Evolutionary conservation across 768 basidiomycete species (phyloP).

Genomic region (Asterophora lycoperdoides): DNA sequence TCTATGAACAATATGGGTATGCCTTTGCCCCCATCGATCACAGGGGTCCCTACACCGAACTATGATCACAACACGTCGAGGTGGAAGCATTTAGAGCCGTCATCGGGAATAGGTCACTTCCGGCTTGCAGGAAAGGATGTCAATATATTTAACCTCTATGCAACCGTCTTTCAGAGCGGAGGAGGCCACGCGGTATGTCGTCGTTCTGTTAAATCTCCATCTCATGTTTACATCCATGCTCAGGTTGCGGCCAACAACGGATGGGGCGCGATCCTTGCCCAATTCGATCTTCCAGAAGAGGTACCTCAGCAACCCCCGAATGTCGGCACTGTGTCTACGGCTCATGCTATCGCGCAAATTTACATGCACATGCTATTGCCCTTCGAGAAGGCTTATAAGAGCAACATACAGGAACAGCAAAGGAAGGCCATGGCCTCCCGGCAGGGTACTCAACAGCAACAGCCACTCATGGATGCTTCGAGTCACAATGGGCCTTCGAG

Average conservation of each 20-base stretch:
- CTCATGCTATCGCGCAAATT: slow-evolving; percentile 49
- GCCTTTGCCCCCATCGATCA: slow-evolving; percentile 76
- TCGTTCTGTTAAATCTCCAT: slow-evolving; percentile 9
- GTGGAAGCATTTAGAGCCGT: slow-evolving; percentile 65
- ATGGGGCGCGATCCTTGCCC: slow-evolving; percentile 52
- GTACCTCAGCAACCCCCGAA: slow-evolving; percentile 39
- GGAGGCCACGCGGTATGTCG: slow-evolving; percentile 56
- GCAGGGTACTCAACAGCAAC: slow-evolving; percentile 27
- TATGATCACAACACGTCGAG: slow-evolving; percentile 62
- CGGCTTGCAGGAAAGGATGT: slow-evolving; percentile 71
- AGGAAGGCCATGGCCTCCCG: slow-evolving; percentile 47
- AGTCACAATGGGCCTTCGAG: slow-evolving; percentile 10
- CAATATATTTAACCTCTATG: slow-evolving; percentile 74
- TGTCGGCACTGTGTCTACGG: slow-evolving; percentile 45
- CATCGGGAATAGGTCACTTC: slow-evolving; percentile 58
- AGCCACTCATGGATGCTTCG: slow-evolving; percentile 13
- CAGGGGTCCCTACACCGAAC: slow-evolving; percentile 50
- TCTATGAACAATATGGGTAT: slow-evolving; percentile 52
- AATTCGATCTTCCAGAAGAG: slow-evolving; percentile 61
- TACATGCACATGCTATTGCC: slow-evolving; percentile 62
- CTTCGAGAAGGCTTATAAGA: slow-evolving; percentile 69
- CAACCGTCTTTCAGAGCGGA: slow-evolving; percentile 53
- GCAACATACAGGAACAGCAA: slow-evolving; percentile 56
- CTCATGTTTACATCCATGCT: slow-evolving; percentile 7
- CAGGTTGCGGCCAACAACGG: slow-evolving; percentile 46